Evolutionary conservation across 768 basidiomycete genomes (phyloP).

Genomic region (Suillus hirtellus): DNA sequence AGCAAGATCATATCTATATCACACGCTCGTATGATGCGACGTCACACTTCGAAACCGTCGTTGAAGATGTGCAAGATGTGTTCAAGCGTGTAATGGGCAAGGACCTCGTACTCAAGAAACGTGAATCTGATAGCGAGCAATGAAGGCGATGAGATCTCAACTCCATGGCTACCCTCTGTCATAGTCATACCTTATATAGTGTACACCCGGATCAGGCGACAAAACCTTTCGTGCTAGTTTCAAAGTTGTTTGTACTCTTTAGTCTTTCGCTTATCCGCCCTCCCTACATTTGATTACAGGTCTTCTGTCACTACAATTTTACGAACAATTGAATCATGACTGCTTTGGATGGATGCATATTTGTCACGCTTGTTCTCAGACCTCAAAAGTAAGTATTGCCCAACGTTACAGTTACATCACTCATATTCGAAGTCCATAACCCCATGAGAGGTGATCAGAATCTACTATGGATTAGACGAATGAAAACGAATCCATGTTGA

Average conservation of each 20-base stretch:
- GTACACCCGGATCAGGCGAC: conserved; percentile 5
- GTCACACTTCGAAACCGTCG: conserved; percentile 98
- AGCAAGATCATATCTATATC: conserved; percentile 90
- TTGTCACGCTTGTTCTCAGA: background rate
- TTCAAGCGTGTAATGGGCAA: conserved; percentile 85
- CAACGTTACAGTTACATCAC: background rate
- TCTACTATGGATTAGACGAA: conserved; percentile 51
- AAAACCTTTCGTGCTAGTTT: conserved; percentile 2
- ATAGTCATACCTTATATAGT: conserved; percentile 7
- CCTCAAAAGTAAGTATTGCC: background rate
- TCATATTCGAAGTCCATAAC: background rate
- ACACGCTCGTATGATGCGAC: conserved; percentile 98
- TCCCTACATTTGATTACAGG: background rate
- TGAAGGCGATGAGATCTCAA: conserved; percentile 21
- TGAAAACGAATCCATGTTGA: conserved; percentile 83
- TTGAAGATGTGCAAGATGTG: conserved; percentile 95
- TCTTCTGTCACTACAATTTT: background rate
- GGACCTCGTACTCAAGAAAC: conserved; percentile 85
- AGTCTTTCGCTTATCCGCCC: background rate
- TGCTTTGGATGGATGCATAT: background rate
- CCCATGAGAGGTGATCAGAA: background rate
- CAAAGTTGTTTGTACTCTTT: conserved; percentile 3
- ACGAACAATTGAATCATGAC: conserved; percentile 2
- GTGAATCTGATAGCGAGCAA: conserved; percentile 67
- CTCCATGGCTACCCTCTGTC: background rate